phyloP scores from a whole-genome alignment of 2,329 filamentous ascomycete genomes.

The Aureobasidium lini region DNA sequence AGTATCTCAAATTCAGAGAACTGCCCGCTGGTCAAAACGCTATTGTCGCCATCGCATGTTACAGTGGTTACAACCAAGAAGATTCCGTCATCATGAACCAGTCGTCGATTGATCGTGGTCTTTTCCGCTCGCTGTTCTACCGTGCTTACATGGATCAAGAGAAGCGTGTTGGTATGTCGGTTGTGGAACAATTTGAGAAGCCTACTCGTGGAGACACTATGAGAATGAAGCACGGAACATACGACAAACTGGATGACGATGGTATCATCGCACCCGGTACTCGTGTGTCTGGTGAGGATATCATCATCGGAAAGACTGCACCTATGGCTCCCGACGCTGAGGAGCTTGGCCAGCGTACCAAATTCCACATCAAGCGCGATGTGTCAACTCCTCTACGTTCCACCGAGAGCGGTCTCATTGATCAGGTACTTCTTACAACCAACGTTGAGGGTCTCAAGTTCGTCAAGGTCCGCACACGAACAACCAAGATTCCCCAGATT shows the following conservation, averaged over 20 bases:
- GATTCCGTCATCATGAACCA: constrained; percentile 99
- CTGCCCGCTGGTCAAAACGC: constrained; percentile 95
- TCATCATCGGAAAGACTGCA: constrained; percentile 97
- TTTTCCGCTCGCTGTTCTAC: constrained; percentile 98
- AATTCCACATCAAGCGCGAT: constrained; percentile 85
- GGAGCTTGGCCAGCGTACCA: constrained; percentile 86
- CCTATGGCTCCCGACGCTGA: constrained; percentile 89
- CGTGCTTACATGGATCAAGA: constrained; percentile 95
- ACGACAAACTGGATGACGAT: constrained; percentile 88
- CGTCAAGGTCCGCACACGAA: constrained; percentile 94
- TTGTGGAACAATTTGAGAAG: constrained; percentile 93
- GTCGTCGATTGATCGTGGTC: constrained; percentile 92
- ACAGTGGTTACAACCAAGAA: constrained; percentile 99
- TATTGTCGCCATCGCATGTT: constrained; percentile 94
- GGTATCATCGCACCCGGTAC: constrained; percentile 90
- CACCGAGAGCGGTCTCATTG: constrained; percentile 94
- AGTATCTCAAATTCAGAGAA: constrained; percentile 96
- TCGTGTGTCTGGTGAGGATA: constrained; percentile 92
- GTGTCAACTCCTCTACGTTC: constrained; percentile 90
- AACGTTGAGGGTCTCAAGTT: constrained; percentile 92
- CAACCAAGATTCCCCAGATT: constrained; percentile 96
- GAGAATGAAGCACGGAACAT: constrained; percentile 66
- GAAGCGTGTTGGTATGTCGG: constrained; percentile 88
- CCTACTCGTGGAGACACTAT: constrained; percentile 82
- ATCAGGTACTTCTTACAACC: constrained; percentile 87